Evolutionary conservation across 768 basidiomycete genomes (phyloP).

Genomic region (Psilocybe tampanensis): DNA sequence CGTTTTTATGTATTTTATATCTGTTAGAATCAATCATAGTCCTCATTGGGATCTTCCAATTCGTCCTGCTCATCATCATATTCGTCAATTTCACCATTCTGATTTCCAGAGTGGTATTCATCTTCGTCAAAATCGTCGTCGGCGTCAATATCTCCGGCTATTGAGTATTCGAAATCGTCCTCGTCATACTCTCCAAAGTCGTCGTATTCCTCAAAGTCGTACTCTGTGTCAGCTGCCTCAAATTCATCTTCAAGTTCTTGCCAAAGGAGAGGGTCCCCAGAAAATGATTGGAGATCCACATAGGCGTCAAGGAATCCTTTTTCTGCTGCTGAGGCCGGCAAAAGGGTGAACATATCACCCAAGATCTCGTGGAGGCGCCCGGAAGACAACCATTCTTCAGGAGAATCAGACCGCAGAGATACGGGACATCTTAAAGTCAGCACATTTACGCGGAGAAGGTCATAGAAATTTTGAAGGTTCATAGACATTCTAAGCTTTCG

Average conservation of each 20-base stretch:
- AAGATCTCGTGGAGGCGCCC: not conserved
- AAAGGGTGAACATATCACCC: conserved; percentile 5
- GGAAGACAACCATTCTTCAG: not conserved
- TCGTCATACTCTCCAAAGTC: conserved; percentile 9
- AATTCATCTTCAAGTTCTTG: conserved; percentile 9
- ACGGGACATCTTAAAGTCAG: conserved; percentile 5
- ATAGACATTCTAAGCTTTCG: not conserved
- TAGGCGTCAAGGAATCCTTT: conserved; percentile 8
- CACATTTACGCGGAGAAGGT: not conserved
- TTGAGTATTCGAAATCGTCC: not conserved
- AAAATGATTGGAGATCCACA: not conserved
- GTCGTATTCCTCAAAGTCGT: not conserved
- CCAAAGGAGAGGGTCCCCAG: not conserved
- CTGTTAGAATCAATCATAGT: not conserved
- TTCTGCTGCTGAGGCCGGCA: not conserved
- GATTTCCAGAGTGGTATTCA: not conserved
- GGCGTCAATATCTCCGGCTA: not conserved
- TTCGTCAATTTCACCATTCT: not conserved
- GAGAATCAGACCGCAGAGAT: not conserved
- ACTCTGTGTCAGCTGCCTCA: no score
- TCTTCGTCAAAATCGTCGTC: not conserved
- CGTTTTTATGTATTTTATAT: not conserved
- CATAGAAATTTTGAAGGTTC: not conserved
- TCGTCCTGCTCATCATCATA: not conserved
- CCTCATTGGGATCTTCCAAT: not conserved